phyloP scores from a whole-genome alignment of 306 rosid genomes.

The Ormosia emarginata region DNA sequence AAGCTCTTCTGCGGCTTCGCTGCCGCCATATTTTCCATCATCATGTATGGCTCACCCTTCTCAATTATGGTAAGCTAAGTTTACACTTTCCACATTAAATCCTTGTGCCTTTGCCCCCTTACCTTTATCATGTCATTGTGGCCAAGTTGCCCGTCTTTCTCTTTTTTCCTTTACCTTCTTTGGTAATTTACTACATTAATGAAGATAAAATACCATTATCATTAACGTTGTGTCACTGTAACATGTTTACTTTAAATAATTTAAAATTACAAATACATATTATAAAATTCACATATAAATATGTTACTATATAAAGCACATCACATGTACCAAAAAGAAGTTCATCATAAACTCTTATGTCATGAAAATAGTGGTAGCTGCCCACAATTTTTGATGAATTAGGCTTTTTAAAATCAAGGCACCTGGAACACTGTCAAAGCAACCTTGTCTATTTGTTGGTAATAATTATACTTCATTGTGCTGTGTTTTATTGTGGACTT shows the following conservation, averaged over 20 bases:
- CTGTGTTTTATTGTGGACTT: background rate
- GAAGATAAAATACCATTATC: background rate
- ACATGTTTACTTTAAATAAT: too few species aligned
- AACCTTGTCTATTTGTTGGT: too few species aligned
- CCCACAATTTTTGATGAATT: background rate
- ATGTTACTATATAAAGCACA: background rate
- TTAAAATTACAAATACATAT: background rate
- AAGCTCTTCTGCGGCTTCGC: conserved; percentile 72
- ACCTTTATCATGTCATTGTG: background rate
- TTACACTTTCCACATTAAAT: background rate
- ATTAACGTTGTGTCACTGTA: too few species aligned
- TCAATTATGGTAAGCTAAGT: conserved; percentile 66
- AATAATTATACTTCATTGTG: background rate
- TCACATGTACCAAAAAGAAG: too few species aligned
- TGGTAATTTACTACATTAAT: background rate
- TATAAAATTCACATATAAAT: background rate
- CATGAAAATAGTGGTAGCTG: background rate
- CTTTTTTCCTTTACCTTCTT: background rate
- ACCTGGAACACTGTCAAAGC: too few species aligned
- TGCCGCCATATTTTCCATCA: conserved; percentile 64
- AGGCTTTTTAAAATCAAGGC: background rate
- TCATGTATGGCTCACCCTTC: conserved; percentile 89
- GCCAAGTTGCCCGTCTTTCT: background rate
- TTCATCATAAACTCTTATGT: background rate
- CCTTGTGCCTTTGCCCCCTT: background rate